phyloP scores from a whole-genome alignment of 495 filamentous ascomycete species.

The Talaromyces adpressus region DNA sequence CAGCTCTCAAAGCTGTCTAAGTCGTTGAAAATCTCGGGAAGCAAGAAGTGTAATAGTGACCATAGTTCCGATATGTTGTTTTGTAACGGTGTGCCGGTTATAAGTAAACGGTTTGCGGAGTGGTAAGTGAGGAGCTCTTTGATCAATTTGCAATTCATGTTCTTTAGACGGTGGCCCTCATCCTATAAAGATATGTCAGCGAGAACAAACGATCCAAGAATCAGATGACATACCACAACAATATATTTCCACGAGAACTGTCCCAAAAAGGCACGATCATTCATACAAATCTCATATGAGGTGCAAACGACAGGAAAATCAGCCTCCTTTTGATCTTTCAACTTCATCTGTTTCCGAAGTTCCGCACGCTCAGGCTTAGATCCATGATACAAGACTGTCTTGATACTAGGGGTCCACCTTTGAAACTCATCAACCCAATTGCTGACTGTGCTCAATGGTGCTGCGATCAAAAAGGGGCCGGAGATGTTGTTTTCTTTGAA shows the following conservation, averaged over 20 bases:
- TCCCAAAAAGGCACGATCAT: constrained; percentile 70
- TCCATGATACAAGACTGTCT: constrained; percentile 86
- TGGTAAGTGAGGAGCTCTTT: constrained; percentile 78
- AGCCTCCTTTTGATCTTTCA: constrained; percentile 51
- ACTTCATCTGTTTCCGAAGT: constrained; percentile 57
- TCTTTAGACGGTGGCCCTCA: constrained; percentile 96
- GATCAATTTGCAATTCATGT: constrained; percentile 88
- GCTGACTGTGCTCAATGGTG: constrained; percentile 82
- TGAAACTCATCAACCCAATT: constrained; percentile 97
- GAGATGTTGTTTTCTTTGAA: constrained; percentile 78
- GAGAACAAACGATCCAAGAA: constrained; percentile 4
- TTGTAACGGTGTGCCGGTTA: constrained; percentile 91
- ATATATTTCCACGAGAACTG: constrained; percentile 94
- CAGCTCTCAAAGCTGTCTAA: constrained; percentile 84
- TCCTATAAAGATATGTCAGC: constrained; percentile 43
- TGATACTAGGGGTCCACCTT: constrained; percentile 80
- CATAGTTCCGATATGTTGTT: constrained; percentile 94
- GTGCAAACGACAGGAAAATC: constrained; percentile 90
- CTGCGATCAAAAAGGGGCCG: constrained; percentile 85
- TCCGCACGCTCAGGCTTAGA: constrained; percentile 62
- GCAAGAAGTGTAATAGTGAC: constrained; percentile 89
- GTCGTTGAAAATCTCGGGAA: constrained; percentile 87
- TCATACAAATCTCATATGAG: constrained; percentile 91
- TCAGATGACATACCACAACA: constrained; percentile 62
- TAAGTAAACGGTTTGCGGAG: constrained; percentile 82